Percentiles rank a stretch among this genome's conserved stretches.
phyloP scores from a whole-genome alignment of 2,329 filamentous ascomycete species.

The Penicillium corylophilum region DNA sequence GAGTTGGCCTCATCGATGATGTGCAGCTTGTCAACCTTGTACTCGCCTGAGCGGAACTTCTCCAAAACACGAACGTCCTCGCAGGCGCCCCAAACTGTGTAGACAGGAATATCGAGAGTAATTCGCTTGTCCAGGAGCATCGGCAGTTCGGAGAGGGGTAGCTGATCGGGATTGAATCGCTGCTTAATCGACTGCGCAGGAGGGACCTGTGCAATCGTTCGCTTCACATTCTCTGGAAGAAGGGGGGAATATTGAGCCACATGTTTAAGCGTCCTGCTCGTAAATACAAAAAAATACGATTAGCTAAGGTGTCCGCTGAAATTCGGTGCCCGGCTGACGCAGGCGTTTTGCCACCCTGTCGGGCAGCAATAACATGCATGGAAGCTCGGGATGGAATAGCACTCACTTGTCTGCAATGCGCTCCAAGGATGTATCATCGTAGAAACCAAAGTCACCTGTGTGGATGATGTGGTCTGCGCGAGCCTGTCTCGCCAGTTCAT shows the following conservation, averaged over 20 bases:
- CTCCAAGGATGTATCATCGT: constrained; percentile 92
- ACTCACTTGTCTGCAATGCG: constrained; percentile 96
- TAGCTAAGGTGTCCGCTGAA: constrained; percentile 12
- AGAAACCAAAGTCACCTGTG: constrained; percentile 98
- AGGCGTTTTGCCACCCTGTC: constrained; percentile 3
- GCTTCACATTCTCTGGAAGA: constrained; percentile 73
- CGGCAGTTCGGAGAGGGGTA: constrained; percentile 89
- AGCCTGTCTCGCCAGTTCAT: constrained; percentile 92
- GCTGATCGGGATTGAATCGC: constrained; percentile 75
- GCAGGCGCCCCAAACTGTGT: constrained; percentile 98
- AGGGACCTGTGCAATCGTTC: constrained; percentile 65
- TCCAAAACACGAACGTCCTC: constrained; percentile 97
- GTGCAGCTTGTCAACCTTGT: constrained; percentile 95
- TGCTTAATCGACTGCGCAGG: constrained; percentile 72
- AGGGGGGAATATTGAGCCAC: constrained; percentile 97
- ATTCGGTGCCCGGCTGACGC: constrained; percentile 4
- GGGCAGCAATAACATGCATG: constrained; percentile 10
- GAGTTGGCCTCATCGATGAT: constrained; percentile 98
- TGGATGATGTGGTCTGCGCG: constrained; percentile 97
- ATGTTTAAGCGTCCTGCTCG: constrained; percentile 83
- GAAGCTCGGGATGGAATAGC: neutral
- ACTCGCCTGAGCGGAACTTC: constrained; percentile 95
- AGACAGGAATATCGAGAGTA: constrained; percentile 92
- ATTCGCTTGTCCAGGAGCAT: constrained; percentile 83
- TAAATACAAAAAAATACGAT: constrained; percentile 12